These are phyloP conservation scores for Xerocomus brunneocitrinus DNA, from an alignment of 768 basidiomycete species.

Conservation along the genomic window DNA sequence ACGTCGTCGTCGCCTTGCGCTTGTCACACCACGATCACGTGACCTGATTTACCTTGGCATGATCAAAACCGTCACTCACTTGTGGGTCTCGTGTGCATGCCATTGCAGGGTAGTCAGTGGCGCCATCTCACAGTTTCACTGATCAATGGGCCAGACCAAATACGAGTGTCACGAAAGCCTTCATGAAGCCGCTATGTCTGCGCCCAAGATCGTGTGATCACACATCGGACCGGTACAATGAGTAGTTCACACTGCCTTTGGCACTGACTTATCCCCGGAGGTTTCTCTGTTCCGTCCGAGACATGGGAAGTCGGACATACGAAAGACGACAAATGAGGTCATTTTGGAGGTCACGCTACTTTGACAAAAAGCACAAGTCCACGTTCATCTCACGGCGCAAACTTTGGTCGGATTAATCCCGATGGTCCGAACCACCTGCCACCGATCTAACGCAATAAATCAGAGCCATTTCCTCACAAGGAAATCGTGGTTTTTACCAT, in stretches of 20 bases:
- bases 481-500: slow-evolving; percentile 44
- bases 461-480: neutral
- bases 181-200: neutral
- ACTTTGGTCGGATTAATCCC: slow-evolving; percentile 18
- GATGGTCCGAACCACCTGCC: slow-evolving; percentile 6
- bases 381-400: slow-evolving; percentile 16
- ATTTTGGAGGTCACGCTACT: neutral
- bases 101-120: neutral
- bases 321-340: slow-evolving; percentile 8
- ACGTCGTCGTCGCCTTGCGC: neutral
- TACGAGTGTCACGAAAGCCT: neutral
- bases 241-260: neutral
- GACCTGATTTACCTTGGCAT: neutral
- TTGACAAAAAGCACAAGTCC: neutral
- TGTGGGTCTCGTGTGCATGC: no score
- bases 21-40: slow-evolving; percentile 21
- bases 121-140: neutral
- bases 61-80: neutral
- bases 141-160: neutral
- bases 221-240: slow-evolving; percentile 4
- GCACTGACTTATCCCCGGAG: neutral
- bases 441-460: slow-evolving; percentile 7
- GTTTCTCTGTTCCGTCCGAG: slow-evolving; percentile 12
- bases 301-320: neutral
- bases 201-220: neutral